Base-by-base conservation (phyloP, 306 rosid genomes). In the Mimosa bimucronata region DNA sequence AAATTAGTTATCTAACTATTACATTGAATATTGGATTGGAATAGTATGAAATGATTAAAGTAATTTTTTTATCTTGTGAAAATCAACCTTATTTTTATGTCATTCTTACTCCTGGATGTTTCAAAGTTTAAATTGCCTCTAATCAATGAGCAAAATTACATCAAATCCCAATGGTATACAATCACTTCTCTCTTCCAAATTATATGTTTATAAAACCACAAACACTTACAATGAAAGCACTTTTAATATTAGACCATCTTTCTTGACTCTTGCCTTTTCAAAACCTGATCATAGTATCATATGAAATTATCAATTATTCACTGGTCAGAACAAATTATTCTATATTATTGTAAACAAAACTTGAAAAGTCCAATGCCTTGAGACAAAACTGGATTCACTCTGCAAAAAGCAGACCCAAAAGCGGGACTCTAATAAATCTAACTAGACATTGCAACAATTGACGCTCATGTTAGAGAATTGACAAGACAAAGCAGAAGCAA, bases 401-500 rank as follows among this genome's bases (percentile, higher is more conserved):
- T 28, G 6, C 67, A 61, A 71, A 69, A 65, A 31, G 12, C 2
- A 29, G n/a, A 28, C 25, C 81, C 82, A 78, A 85, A 78, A 4
- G 58, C 9, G 29, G 83, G 28, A 58, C 23, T 23, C 3, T 9
- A 58, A 58, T 11, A 2, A 48, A 46, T 18, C 60, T 53, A 57
- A 9, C 38, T 55, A 75, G 29, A 9, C 34, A 75, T 71, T 79
- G 65, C 88, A 91, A 67, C 90, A 91, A 62, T 88, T 87, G 41
- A 88, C 71, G 70, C 83, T 81, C 86, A 82, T 89, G 40, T 85
- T 77, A 67, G 97, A 91, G 5, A 91, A 87, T 61, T 91, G 94
- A 85, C 84, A 82, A 1, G 94, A 83, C 91, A 91, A 85, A 53
- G 77, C 91, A 72, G 97, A 89, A 29, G 68, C 87, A 67, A 80